Percentiles rank a stretch among this genome's conserved stretches.
These are phyloP conservation scores for Pelomyxa schiedti DNA, from an alignment of 78 protist species.

Conservation along the genomic window DNA sequence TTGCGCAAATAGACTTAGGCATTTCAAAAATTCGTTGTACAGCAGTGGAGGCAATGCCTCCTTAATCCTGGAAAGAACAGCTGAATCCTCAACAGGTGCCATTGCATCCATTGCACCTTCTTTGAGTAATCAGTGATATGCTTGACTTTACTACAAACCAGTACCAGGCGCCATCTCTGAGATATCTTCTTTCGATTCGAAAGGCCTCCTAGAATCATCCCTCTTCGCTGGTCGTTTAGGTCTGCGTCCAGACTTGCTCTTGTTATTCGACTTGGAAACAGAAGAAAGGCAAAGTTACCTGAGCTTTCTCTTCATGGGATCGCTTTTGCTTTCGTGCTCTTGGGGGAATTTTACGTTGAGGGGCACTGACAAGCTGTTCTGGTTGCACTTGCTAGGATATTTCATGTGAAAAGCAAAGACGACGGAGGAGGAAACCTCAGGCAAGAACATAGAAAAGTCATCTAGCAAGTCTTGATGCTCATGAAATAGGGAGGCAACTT, in stretches of 20 bases:
- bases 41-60: not conserved
- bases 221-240: too few relatives aligned
- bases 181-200: not conserved
- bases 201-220: too few relatives aligned
- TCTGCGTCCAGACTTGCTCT: too few relatives aligned
- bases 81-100: conserved; percentile 21
- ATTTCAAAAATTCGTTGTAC: conserved; percentile 69
- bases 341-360: too few relatives aligned
- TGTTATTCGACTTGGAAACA: too few relatives aligned
- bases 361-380: too few relatives aligned
- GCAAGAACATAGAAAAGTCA: conserved; percentile 87
- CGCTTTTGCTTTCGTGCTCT: not conserved
- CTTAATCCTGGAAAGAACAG: conserved; percentile 14
- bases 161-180: not conserved
- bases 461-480: conserved; percentile 73
- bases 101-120: not conserved
- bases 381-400: too few relatives aligned
- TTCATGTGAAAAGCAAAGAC: too few relatives aligned
- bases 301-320: conserved; percentile 14
- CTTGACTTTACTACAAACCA: not conserved
- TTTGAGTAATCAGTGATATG: not conserved
- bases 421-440: too few relatives aligned
- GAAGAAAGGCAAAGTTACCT: too few relatives aligned
- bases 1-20: conserved; percentile 54
- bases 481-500: conserved; percentile 61